Evolutionary conservation across 1,139 yeast species (phyloP).

Genomic region (Yamadazyma sp.): DNA sequence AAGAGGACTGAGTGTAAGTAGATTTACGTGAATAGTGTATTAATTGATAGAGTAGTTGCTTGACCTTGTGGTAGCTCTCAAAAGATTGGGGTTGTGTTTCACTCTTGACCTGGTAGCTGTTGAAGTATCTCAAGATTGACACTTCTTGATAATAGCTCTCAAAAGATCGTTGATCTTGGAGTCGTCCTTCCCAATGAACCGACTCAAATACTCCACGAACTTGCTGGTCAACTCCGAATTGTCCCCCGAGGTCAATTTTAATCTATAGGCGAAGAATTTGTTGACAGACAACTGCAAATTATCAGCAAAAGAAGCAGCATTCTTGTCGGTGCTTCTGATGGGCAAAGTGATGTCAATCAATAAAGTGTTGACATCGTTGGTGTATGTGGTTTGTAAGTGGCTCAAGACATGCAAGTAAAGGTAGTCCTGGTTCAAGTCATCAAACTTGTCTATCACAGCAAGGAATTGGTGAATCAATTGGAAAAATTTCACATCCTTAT

Average conservation of each 20-base stretch:
- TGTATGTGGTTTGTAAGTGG: constrained; percentile 42
- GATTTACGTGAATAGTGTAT: neutral
- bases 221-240: constrained; percentile 44
- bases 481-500: constrained; percentile 36
- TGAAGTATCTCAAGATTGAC: constrained; percentile 9
- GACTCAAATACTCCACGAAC: constrained; percentile 42
- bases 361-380: constrained; percentile 40
- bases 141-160: constrained; percentile 40
- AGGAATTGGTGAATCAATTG: constrained; percentile 50
- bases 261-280: constrained; percentile 63
- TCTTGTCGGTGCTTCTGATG: constrained; percentile 50
- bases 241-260: constrained; percentile 35
- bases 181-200: constrained; percentile 28
- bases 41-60: no score
- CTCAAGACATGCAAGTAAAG: constrained; percentile 64
- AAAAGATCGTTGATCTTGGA: constrained; percentile 26
- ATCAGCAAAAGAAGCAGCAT: constrained; percentile 51
- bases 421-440: constrained; percentile 66
- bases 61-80: no score
- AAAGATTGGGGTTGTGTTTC: no score
- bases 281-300: constrained; percentile 69
- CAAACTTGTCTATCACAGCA: constrained; percentile 61
- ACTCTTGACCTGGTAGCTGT: no score
- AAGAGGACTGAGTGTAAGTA: constrained; percentile 24
- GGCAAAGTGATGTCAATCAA: constrained; percentile 67